Conservation (phyloP, 78 protist genomes). For the Dictyostelium firmibasis region DNA sequence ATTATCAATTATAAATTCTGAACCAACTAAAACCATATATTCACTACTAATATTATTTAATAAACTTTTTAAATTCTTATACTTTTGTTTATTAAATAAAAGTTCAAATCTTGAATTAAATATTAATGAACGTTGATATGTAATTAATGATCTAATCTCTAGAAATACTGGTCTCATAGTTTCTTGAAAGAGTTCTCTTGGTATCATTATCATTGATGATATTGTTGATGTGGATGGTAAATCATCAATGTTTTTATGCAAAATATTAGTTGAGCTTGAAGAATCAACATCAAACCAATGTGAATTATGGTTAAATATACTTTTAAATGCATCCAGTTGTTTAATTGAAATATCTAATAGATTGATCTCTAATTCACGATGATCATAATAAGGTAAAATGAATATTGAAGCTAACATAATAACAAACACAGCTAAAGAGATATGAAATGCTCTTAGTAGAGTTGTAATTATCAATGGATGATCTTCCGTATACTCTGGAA, state of each 20-base stretch:
- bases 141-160: background rate
- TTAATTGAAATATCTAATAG: background rate
- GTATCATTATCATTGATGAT: background rate
- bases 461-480: background rate
- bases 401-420: background rate
- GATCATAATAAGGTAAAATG: constrained; percentile 18
- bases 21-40: constrained; percentile 14
- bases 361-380: background rate
- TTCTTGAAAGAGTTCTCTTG: constrained; percentile 1
- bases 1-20: constrained; percentile 3
- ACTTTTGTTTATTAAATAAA: background rate
- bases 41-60: background rate
- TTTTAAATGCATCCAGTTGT: background rate
- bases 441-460: constrained; percentile 25
- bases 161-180: background rate
- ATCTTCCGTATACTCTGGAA: constrained; percentile 1
- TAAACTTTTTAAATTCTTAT: background rate
- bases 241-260: background rate
- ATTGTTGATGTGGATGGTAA: background rate
- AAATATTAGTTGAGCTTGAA: background rate
- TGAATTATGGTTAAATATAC: background rate
- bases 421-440: background rate
- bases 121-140: background rate
- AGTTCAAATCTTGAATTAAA: constrained; percentile 34
- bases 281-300: background rate